Evolutionary conservation across 1,284 basidiomycete genomes (phyloP), one percentile per base, ranked within the genome.

Genomic region (Fistulinella staudtii): DNA sequence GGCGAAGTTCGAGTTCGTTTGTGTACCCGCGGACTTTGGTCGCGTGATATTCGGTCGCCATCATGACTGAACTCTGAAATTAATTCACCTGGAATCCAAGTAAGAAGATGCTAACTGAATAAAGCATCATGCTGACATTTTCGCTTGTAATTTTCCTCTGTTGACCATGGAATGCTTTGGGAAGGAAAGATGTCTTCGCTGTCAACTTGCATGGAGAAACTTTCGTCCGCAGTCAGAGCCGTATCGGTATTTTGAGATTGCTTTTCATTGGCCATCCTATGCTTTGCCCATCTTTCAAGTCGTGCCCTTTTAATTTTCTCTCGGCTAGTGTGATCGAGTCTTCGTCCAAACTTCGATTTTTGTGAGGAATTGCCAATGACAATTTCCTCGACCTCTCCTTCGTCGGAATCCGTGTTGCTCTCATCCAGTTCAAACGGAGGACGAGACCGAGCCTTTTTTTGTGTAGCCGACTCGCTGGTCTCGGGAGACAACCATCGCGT

Each of bases 321-420:
- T 45, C 64, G 51, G 27, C 58, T 50, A 11, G 35, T 43, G 14
- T 39, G 37, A 36, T n/a, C n/a, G n/a, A n/a, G n/a, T n/a, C 46
- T 56, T 37, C 50, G 46, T 33, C n/a, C n/a, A n/a, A 46, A 46
- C 25, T 17, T 43, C 4, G 46, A 31, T 28, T 46, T 53, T 36
- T 53, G 49, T n/a, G 49, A 46, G 21, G 47, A 43, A 18, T 71
- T 71, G 44, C 83, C 79, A 14, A 78, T 60, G 4, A 79, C 55
- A 74, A 86, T 83, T 33, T 71, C 67, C 45, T 73, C 71, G 4
- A 79, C 73, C 51, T 80, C 79, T 30, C 69, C 73, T 41, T 75
- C 74, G 14, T 74, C 74, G 38, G 75, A 74, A 13, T 75, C 74
- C n/a, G 72, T 71, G 14, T 66, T 64, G 17, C 35, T 33, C 7